Conservation (phyloP, 192 early-diverging fungal genomes). For the Kappamyces sp. region DNA sequence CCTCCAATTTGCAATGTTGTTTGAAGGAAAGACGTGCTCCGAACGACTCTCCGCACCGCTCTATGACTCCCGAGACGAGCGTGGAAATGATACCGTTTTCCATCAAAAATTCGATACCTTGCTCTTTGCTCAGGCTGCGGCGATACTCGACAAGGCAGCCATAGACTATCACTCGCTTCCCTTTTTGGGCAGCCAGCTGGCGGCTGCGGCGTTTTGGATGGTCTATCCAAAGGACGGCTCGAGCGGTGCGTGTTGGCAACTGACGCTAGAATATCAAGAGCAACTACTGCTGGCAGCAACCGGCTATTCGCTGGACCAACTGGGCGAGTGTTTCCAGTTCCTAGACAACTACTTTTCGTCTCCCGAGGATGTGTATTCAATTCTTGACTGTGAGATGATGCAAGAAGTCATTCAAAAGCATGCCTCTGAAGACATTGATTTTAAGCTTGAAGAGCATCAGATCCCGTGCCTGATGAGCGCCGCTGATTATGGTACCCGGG, state of each 20-base stretch:
- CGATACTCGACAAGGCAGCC: constrained; percentile 7
- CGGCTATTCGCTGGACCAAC: not conserved
- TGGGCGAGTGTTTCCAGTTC: constrained; percentile 8
- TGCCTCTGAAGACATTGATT: constrained; percentile 5
- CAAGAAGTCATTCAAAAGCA: not conserved
- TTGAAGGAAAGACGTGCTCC: not conserved
- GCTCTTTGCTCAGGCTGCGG: constrained; percentile 5
- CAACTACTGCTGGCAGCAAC: not conserved
- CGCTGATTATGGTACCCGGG: not conserved
- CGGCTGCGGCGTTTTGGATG: constrained; percentile 8
- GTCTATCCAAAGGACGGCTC: not conserved
- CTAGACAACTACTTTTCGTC: not conserved
- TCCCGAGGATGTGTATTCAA: not conserved
- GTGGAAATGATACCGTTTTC: constrained; percentile 4
- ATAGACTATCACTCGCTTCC: not conserved
- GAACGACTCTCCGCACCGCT: not conserved
- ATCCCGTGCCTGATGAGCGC: not conserved
- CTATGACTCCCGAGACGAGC: not conserved
- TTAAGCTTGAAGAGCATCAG: constrained; percentile 8
- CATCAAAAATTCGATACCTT: constrained; percentile 8
- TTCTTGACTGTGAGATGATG: constrained; percentile 4
- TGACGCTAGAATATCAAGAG: not conserved
- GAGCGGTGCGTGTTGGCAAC: not conserved
- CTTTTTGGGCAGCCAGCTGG: constrained; percentile 2
- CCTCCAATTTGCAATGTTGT: constrained; percentile 6